phyloP scores from a whole-genome alignment of 805 yeast species.

The Wickerhamomyces chambardii region DNA sequence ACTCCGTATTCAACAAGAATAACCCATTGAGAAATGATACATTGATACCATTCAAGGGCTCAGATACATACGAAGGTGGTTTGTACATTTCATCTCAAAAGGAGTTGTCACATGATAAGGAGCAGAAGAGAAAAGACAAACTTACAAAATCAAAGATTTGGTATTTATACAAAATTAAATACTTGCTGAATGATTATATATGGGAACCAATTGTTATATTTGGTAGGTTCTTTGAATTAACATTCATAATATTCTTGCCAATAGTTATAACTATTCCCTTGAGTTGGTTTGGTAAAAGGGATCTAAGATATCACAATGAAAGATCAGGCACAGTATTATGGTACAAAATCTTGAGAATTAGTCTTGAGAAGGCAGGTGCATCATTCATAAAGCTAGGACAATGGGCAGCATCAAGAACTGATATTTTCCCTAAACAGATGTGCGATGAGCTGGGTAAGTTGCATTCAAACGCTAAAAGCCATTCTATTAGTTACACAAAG shows the following conservation, averaged over 20 bases:
- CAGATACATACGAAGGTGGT: constrained; percentile 66
- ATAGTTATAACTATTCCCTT: constrained; percentile 59
- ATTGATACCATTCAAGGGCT: constrained; percentile 29
- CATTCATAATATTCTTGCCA: constrained; percentile 55
- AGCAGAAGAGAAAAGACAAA: constrained; percentile 22
- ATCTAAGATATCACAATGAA: constrained; percentile 21
- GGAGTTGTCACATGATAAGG: constrained; percentile 35
- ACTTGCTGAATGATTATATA: constrained; percentile 40
- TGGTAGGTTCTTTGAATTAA: constrained; percentile 60
- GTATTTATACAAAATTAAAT: constrained; percentile 13
- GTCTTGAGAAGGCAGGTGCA: constrained; percentile 85
- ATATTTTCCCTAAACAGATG: constrained; percentile 72
- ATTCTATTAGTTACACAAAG: constrained; percentile 54
- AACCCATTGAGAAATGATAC: neutral
- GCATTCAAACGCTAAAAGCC: constrained; percentile 80
- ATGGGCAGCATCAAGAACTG: constrained; percentile 98
- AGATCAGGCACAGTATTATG: constrained; percentile 61
- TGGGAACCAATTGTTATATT: constrained; percentile 65
- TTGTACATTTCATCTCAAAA: constrained; percentile 49
- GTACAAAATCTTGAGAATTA: constrained; percentile 54
- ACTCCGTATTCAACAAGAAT: neutral
- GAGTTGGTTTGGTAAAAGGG: constrained; percentile 19
- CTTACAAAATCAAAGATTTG: constrained; percentile 3
- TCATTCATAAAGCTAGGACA: constrained; percentile 90
- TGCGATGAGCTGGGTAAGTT: constrained; percentile 69